phyloP scores from a whole-genome alignment of 441 rosid genomes.

The Populus tomentosa region DNA sequence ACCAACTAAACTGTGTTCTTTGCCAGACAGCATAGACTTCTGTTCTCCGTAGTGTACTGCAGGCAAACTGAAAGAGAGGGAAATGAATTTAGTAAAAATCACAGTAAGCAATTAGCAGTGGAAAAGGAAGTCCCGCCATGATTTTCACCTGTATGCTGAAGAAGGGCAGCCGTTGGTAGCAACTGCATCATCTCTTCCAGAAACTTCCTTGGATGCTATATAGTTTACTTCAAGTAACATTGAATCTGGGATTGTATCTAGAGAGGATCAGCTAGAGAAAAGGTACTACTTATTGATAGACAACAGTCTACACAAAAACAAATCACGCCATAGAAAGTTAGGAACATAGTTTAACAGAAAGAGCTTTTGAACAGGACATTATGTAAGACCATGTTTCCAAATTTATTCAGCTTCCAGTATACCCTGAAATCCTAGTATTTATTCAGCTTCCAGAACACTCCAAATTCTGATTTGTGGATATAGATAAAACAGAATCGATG shows the following conservation, averaged over 20 bases:
- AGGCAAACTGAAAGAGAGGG: slow-evolving; percentile 31
- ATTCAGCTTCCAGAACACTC: not conserved
- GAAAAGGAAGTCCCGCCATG: not conserved
- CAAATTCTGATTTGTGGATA: not conserved
- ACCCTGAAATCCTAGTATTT: not conserved
- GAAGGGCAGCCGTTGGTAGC: slow-evolving; percentile 47
- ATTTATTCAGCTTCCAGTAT: not conserved
- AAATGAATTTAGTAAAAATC: not conserved
- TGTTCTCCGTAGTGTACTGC: slow-evolving; percentile 31
- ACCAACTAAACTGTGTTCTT: slow-evolving; percentile 23
- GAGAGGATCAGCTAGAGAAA: slow-evolving; percentile 16
- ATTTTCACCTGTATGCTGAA: slow-evolving; percentile 44
- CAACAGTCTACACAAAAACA: not conserved
- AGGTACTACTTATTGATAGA: not conserved
- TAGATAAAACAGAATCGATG: not conserved
- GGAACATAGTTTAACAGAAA: not conserved
- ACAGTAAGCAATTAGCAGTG: not conserved
- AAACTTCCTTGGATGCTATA: slow-evolving; percentile 33
- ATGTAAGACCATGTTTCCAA: not conserved
- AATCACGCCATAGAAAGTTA: not conserved
- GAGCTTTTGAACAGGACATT: not conserved
- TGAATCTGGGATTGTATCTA: slow-evolving; percentile 37
- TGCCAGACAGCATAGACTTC: slow-evolving; percentile 25
- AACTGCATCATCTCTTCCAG: slow-evolving; percentile 24
- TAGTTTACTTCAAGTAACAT: slow-evolving; percentile 22